Conservation (phyloP, 2,329 filamentous ascomycete species). For the Colletotrichum agaves region DNA sequence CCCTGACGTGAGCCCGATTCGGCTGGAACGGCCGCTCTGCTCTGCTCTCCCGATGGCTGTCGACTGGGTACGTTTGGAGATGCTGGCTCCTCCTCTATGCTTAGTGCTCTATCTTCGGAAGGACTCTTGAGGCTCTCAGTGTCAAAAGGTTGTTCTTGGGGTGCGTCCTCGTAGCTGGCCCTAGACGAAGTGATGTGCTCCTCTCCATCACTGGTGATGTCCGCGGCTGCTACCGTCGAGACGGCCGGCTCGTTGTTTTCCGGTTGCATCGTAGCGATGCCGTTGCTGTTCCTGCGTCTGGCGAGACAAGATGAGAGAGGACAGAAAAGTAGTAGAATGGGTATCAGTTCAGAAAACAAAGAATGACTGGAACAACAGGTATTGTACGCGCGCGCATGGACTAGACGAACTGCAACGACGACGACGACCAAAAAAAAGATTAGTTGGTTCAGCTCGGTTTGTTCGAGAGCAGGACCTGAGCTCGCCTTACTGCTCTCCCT, state of each 20-base stretch:
- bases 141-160: conserved; percentile 18
- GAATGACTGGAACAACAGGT: conserved; percentile 24
- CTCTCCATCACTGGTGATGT: conserved; percentile 19
- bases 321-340: background rate
- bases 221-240: conserved; percentile 13
- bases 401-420: conserved; percentile 24
- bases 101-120: conserved; percentile 26
- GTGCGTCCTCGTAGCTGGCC: conserved; percentile 33
- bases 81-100: conserved; percentile 1
- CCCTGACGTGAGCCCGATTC: conserved; percentile 7
- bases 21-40: conserved; percentile 12
- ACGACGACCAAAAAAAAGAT: conserved; percentile 6
- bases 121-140: background rate
- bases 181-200: conserved; percentile 30
- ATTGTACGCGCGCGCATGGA: conserved; percentile 25
- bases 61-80: conserved; percentile 23
- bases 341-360: background rate
- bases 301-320: background rate
- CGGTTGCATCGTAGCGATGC: conserved; percentile 16
- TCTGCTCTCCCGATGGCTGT: conserved; percentile 15
- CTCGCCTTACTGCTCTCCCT: conserved; percentile 3
- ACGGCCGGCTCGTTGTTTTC: conserved; percentile 14
- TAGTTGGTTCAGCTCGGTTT: conserved; percentile 9
- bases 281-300: background rate
- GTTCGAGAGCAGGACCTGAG: conserved; percentile 26